These are phyloP conservation scores for Fusarium sp. DNA, from an alignment of 2,329 filamentous ascomycete genomes.

Conservation along the genomic window DNA sequence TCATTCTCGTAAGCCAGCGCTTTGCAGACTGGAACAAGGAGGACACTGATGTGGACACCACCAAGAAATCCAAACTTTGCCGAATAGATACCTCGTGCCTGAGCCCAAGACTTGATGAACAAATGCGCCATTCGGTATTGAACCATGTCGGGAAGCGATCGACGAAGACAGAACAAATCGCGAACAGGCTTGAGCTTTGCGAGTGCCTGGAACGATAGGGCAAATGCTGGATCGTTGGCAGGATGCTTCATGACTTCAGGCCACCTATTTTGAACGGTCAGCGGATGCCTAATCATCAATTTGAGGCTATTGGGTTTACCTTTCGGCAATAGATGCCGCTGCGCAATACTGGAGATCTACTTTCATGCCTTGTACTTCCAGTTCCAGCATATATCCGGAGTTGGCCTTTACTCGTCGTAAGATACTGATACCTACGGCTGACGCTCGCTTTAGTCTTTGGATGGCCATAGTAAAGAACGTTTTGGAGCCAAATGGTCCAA, in stretches of 20 bases:
- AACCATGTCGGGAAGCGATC: slow-evolving; percentile 69
- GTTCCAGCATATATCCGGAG: slow-evolving; percentile 73
- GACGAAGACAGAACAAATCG: slow-evolving; percentile 71
- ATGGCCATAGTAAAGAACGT: slow-evolving; percentile 72
- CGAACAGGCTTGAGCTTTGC: slow-evolving; percentile 73
- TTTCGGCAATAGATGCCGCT: slow-evolving; percentile 66
- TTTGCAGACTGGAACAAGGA: slow-evolving; percentile 72
- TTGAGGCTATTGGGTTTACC: slow-evolving; percentile 45
- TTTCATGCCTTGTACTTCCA: slow-evolving; percentile 68
- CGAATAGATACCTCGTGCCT: slow-evolving; percentile 71
- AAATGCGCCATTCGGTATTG: slow-evolving; percentile 71
- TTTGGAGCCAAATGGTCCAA: slow-evolving; percentile 70
- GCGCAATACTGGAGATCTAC: slow-evolving; percentile 77
- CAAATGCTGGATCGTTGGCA: slow-evolving; percentile 65
- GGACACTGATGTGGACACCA: slow-evolving; percentile 73
- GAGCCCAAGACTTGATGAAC: slow-evolving; percentile 72
- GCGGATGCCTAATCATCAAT: neutral
- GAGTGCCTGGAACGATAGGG: slow-evolving; percentile 67
- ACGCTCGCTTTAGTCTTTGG: slow-evolving; percentile 65
- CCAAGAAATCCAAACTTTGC: slow-evolving; percentile 74
- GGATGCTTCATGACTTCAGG: slow-evolving; percentile 62
- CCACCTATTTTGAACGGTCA: slow-evolving; percentile 52
- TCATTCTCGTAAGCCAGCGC: slow-evolving; percentile 56
- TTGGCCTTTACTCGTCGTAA: slow-evolving; percentile 69
- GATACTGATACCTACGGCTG: slow-evolving; percentile 60